Percentiles rank a stretch among this genome's conserved stretches.
phyloP scores from a whole-genome alignment of 768 basidiomycete species.

The Russula virescens region DNA sequence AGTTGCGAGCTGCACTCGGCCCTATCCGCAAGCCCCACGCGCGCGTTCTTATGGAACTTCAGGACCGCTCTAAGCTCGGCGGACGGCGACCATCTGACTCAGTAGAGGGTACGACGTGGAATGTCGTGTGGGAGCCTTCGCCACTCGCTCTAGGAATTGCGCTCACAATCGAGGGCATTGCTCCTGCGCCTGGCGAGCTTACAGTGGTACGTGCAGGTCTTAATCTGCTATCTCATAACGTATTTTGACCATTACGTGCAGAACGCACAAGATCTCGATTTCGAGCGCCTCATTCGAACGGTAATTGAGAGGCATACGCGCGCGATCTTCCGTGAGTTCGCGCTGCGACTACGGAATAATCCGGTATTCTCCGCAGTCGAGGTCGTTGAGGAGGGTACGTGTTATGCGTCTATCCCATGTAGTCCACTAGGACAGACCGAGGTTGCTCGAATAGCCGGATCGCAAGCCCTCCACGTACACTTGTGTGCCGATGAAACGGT shows the following conservation, averaged over 20 bases:
- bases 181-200: slow-evolving; percentile 40
- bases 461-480: slow-evolving; percentile 57
- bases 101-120: slow-evolving; percentile 61
- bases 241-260: slow-evolving; percentile 22
- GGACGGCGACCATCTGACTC: slow-evolving; percentile 62
- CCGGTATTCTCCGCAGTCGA: slow-evolving; percentile 59
- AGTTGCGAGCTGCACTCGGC: slow-evolving; percentile 53
- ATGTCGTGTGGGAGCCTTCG: slow-evolving; percentile 75
- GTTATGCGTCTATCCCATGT: not conserved
- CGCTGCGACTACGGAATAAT: slow-evolving; percentile 48
- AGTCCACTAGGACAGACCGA: not conserved
- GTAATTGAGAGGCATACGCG: slow-evolving; percentile 63
- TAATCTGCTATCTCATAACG: not conserved
- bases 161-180: slow-evolving; percentile 44
- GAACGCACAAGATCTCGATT: slow-evolving; percentile 68
- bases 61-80: slow-evolving; percentile 53
- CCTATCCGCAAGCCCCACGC: slow-evolving; percentile 50
- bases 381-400: slow-evolving; percentile 51
- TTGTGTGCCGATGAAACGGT: slow-evolving; percentile 75
- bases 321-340: slow-evolving; percentile 53
- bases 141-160: slow-evolving; percentile 57
- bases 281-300: slow-evolving; percentile 59
- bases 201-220: slow-evolving; percentile 47
- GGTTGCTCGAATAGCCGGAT: slow-evolving; percentile 37
- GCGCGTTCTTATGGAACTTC: slow-evolving; percentile 54